phyloP scores from a whole-genome alignment of 2,329 filamentous ascomycete species.

The Calonectria montana region DNA sequence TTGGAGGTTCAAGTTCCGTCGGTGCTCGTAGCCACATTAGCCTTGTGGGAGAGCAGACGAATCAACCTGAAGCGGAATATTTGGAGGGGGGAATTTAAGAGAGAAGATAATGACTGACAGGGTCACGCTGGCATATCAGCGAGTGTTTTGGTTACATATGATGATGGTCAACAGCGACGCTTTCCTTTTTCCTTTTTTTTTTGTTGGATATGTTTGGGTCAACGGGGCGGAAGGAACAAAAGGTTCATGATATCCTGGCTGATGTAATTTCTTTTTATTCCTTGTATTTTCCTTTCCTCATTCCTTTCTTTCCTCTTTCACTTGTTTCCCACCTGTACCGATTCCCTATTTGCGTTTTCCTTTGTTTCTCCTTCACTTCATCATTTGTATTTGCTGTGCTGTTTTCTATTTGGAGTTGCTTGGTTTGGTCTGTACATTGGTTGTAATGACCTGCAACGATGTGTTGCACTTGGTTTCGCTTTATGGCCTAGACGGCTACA shows the following conservation, averaged over 20 bases:
- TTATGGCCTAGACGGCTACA: constrained; percentile 4
- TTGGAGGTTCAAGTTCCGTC: constrained; percentile 60
- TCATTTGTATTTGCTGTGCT: constrained; percentile 3
- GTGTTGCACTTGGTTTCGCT: constrained; percentile 1
- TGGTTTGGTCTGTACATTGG: constrained; percentile 28
- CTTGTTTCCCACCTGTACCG: constrained; percentile 9
- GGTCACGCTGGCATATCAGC: constrained; percentile 16
- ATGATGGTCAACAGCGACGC: constrained; percentile 24
- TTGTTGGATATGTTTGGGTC: constrained; percentile 8
- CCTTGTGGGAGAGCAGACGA: constrained; percentile 49
- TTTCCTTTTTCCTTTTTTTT: constrained; percentile 31
- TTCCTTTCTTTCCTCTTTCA: not conserved
- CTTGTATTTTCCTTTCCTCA: constrained; percentile 18
- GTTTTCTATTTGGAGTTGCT: not conserved
- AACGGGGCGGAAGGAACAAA: constrained; percentile 16
- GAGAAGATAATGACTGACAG: constrained; percentile 33
- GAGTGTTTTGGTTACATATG: constrained; percentile 21
- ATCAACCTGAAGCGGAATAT: constrained; percentile 48
- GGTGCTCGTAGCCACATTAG: constrained; percentile 53
- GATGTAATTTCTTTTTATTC: constrained; percentile 16
- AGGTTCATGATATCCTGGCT: constrained; percentile 34
- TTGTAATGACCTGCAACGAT: constrained; percentile 33
- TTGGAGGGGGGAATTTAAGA: constrained; percentile 47
- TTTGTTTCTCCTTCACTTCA: constrained; percentile 14
- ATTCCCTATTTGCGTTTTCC: constrained; percentile 18